Evolutionary conservation across 371 early-diverging fungal genomes (phyloP).

Genomic region (Mucor racemosus): DNA sequence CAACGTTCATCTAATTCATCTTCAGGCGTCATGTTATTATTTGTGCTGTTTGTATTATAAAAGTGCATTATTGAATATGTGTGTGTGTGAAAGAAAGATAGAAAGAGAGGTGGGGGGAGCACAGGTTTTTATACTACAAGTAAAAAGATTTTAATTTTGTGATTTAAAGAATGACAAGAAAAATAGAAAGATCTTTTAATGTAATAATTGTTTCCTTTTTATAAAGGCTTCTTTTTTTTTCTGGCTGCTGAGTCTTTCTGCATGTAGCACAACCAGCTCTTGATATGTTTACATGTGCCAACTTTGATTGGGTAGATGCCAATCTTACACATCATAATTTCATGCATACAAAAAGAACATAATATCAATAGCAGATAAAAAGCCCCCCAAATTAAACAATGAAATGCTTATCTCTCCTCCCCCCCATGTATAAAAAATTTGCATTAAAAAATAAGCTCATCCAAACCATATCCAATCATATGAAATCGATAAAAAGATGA

Average conservation of each 20-base stretch:
- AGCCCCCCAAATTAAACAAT: not conserved
- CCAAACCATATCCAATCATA: not conserved
- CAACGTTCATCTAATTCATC: conserved; percentile 5
- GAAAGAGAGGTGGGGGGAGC: not conserved
- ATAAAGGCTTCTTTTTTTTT: not conserved
- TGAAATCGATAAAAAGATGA: too few relatives aligned
- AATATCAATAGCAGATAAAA: not conserved
- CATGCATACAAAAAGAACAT: not conserved
- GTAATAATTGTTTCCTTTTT: not conserved
- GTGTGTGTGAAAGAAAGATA: not conserved
- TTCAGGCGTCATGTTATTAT: not conserved
- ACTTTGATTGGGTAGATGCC: not conserved
- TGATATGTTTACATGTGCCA: not conserved
- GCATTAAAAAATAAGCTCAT: not conserved
- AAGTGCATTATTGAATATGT: not conserved
- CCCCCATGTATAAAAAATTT: not conserved
- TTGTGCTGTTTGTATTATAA: not conserved
- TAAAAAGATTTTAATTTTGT: not conserved
- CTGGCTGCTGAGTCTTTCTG: not conserved
- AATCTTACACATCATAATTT: not conserved
- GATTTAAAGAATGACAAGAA: conserved; percentile 1
- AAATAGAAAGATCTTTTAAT: not conserved
- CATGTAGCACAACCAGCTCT: not conserved
- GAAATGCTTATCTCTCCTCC: not conserved
- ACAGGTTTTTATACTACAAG: not conserved